Base-by-base conservation (phyloP, 2,329 filamentous ascomycete species). In the Trichophyton benhamiae region DNA sequence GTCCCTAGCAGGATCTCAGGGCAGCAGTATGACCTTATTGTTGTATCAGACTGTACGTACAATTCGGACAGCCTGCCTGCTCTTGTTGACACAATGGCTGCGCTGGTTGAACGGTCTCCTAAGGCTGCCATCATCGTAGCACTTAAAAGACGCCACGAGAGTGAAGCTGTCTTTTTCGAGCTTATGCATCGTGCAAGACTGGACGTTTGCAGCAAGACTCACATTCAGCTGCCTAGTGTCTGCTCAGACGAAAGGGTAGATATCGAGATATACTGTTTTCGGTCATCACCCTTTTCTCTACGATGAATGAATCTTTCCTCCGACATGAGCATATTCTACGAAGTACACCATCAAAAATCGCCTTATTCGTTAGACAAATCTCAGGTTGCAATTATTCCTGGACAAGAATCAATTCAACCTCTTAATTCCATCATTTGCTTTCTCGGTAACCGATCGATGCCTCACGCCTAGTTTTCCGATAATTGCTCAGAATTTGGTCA, bases 11-110 rank as follows among this genome's bases (percentile, higher is more conserved):
- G 75, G 42, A 70, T 78, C 9, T 67, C 66, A 22, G 65, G 67
- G 25, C 68, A 67, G 42, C 67, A 67, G 9, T 78, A 83, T 67
- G 82, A 87, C 69, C 68, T 89, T 38, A 77, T 88, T 22, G 69
- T 88, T 3, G 80, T 87, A 0, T 84, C 85, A 1, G 87, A 89
- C 70, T 89, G 87, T 72, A 89, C 86, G 1, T 89, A 89, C 73
- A 89, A 89, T 69, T 76, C 81, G 15, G 85, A 87, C 67, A 86
- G 83, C 63, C 80, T 86, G 59, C 82, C 83, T 2, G 78, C 82
- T 25, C 74, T 89, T 42, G 84, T 88, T 6, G 72, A 74, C 30
- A 85, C 83, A 1, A 72, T 89, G 8, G 66, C 69, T 22, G 74
- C 72, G 8, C 71, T 87, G 57, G 72, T 78, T 48, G 68, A 71